Evolutionary conservation across 2,329 filamentous ascomycete species (phyloP).

Genomic region (Thielaviopsis musarum): DNA sequence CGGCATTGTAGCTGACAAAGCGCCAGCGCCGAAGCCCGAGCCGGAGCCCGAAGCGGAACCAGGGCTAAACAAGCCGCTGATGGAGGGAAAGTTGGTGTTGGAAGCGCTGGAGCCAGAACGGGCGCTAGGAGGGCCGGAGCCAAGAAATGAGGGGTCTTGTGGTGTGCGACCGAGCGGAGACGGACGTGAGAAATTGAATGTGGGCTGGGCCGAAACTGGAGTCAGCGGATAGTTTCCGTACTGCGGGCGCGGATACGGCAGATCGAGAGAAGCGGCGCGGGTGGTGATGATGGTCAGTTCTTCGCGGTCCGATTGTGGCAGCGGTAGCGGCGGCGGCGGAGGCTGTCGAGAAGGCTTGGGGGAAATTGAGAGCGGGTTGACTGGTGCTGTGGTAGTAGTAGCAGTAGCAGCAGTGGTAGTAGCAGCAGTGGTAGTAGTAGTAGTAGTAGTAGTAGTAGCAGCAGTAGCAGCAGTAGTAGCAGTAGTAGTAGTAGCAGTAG

Average conservation of each 20-base stretch:
- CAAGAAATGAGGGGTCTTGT: constrained; percentile 6
- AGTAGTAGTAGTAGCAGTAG: constrained; percentile 18
- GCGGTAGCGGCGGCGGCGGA: constrained; percentile 14
- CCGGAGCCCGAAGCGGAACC: background rate
- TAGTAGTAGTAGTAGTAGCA: background rate
- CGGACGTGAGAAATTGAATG: constrained; percentile 9
- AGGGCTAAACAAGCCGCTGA: constrained; percentile 14
- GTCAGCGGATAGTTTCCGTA: background rate
- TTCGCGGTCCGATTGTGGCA: constrained; percentile 46
- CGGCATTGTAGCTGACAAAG: background rate
- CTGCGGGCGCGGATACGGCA: constrained; percentile 8
- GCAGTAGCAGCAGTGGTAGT: constrained; percentile 13
- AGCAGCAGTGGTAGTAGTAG: no score
- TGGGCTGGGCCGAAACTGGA: constrained; percentile 7
- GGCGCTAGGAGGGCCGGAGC: constrained; percentile 1
- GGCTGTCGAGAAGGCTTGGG: constrained; percentile 16
- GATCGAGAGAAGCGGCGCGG: constrained; percentile 11
- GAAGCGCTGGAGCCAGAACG: constrained; percentile 3
- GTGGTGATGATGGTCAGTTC: constrained; percentile 55
- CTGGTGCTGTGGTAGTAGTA: constrained; percentile 1
- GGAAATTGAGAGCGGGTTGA: constrained; percentile 18
- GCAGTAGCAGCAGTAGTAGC: constrained; percentile 13
- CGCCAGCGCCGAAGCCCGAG: background rate
- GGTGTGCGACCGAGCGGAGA: constrained; percentile 10
- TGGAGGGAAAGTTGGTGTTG: constrained; percentile 34